Conservation (phyloP, 257 asterid species). For the Nicotiana benthamiana region DNA sequence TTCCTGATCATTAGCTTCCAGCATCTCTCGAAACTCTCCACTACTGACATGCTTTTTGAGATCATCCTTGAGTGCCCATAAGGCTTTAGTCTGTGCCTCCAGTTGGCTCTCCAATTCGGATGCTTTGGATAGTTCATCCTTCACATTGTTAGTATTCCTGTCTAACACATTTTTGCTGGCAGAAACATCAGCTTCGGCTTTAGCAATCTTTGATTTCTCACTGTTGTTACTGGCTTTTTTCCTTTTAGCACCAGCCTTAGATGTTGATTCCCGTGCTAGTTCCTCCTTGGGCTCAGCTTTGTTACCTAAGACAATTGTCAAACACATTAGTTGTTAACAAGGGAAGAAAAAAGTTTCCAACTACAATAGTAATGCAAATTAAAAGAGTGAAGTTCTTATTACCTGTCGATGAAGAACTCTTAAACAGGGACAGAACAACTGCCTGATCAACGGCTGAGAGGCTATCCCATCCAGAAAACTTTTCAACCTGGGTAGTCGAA, state of each 20-base stretch:
- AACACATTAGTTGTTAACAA: not conserved
- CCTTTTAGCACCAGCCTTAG: conserved; percentile 60
- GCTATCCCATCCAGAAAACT: conserved; percentile 63
- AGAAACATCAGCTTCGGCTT: conserved; percentile 37
- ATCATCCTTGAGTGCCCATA: conserved; percentile 93
- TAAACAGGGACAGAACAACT: conserved; percentile 41
- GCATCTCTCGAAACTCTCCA: conserved; percentile 80
- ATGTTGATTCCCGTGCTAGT: conserved; percentile 29
- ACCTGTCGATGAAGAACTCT: conserved; percentile 50
- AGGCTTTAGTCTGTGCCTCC: conserved; percentile 56
- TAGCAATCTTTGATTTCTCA: conserved; percentile 43
- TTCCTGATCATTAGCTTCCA: conserved; percentile 75
- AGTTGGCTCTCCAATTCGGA: conserved; percentile 45
- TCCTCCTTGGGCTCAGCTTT: conserved; percentile 32
- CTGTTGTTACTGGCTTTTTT: conserved; percentile 42
- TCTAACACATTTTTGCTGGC: conserved; percentile 22
- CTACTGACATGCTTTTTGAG: conserved; percentile 70
- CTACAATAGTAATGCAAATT: conserved; percentile 6
- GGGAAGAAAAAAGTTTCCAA: not conserved
- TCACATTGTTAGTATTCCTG: conserved; percentile 10
- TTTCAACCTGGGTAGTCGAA: conserved; percentile 42
- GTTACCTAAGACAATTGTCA: conserved; percentile 30
- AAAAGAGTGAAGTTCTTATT: conserved; percentile 1
- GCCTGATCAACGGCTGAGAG: conserved; percentile 55
- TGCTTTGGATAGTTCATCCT: conserved; percentile 25